Base-by-base conservation (phyloP, 2,329 filamentous ascomycete genomes). In the Pyricularia pennisetigena region DNA sequence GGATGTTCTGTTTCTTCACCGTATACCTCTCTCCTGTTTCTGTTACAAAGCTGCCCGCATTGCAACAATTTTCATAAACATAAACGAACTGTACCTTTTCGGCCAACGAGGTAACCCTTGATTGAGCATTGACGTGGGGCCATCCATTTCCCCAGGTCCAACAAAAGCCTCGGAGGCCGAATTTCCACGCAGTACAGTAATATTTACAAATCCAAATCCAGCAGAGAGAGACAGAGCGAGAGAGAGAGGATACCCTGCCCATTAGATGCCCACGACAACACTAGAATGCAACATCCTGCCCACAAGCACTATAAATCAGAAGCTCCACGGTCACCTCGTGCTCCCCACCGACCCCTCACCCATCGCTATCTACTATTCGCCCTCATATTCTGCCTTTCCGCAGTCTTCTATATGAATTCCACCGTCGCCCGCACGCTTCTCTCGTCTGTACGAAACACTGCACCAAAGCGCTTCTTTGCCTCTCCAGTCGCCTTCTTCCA, bases 401-500 rank as follows among this genome's bases (percentile, higher is more conserved):
- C 61, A 64, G 68, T 66, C 68, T 68, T 63, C 62, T n/a, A 28
- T 20, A 65, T 41, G 30, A 26, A n/a, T 26, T 24, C 64, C 30
- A 12, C 35, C n/a, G 64, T 41, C 64, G 64, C 64, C n/a, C 7
- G 65, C 23, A 62, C 54, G n/a, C 16, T 66, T 41, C 29, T 32
- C 63, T 32, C 63, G 9, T 24, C 32, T 12, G 5, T 41, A 16
- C 64, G 64, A 65, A n/a, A 30, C 30, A 35, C 64, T 7, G n/a
- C 26, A 24, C 54, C 61, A 68, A 64, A 54, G n/a, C 59, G 29
- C 59, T 68, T 65, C 23, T 59, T 3, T n/a, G 63, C 49, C 68
- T 32, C 26, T 35, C 65, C 35, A 30, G 6, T 10, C 64, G 30
- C 29, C 64, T 49, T 67, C 32, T 66, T 63, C 7, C 49, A 67